These are phyloP conservation scores for Tetrahymena thermophila DNA, from an alignment of 73 alveolate genomes.

Conservation along the genomic window DNA sequence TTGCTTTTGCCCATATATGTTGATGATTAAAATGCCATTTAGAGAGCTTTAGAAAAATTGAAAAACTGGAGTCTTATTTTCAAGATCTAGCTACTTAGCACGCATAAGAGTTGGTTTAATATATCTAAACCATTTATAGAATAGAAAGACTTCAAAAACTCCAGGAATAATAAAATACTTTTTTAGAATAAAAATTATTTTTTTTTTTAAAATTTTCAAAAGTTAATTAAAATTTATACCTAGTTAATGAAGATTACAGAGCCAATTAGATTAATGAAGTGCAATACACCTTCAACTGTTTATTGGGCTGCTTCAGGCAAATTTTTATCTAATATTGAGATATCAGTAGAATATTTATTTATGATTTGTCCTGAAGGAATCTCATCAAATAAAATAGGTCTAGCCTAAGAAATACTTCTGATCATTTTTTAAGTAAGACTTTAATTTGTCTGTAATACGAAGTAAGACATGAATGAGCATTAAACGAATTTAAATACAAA, in stretches of 20 bases:
- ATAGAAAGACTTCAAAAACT: background rate
- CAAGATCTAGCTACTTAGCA: background rate
- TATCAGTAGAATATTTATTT: conserved; percentile 35
- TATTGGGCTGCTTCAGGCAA: background rate
- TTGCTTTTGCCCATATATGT: background rate
- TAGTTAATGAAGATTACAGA: background rate
- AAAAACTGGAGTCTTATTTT: background rate
- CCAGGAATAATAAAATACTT: background rate
- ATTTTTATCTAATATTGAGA: conserved; percentile 18
- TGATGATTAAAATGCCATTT: background rate
- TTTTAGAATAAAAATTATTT: background rate
- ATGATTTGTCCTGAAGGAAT: conserved; percentile 31
- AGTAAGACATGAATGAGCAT: background rate
- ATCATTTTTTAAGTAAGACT: conserved; percentile 15
- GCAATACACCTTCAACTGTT: background rate
- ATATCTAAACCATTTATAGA: background rate
- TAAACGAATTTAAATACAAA: background rate
- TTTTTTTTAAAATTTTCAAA: background rate
- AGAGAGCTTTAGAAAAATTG: background rate
- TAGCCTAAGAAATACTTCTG: conserved; percentile 8
- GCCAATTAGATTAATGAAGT: background rate
- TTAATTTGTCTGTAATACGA: background rate
- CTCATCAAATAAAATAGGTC: conserved; percentile 27
- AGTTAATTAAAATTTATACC: background rate
- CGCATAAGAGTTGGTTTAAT: background rate